Base-by-base conservation (phyloP, 805 yeast genomes). In the Candida krabiensis region DNA sequence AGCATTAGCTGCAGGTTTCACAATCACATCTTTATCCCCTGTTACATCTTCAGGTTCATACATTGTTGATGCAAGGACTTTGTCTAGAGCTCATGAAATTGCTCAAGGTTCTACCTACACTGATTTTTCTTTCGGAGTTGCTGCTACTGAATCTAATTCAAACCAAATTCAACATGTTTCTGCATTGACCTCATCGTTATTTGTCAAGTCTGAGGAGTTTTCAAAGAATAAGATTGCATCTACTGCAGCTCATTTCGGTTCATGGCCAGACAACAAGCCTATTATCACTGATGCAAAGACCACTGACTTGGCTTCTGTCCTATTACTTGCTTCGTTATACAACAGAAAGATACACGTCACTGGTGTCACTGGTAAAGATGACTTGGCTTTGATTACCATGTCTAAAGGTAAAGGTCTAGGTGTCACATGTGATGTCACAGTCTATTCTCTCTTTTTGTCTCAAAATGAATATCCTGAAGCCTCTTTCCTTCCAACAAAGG, bases 251-350 rank as follows among this genome's bases (percentile, higher is more conserved):
- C 95, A 86, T 53, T 80, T 89, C 55, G 79, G 82, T 46, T 68
- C 78, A 24, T 90, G 97, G 96, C 96, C 96, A 37, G 71, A 73
- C 35, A 65, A 65, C 54, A 89, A 88, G 69, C 91, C 93, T 43
- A 83, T 91, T 44, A 75, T 90, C 47, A 88, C 96, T 28, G 97
- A 91, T 65, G 96, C 98, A 34, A 81, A 79, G 61, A 82, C 91
- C 18, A 86, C 96, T 27, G 91, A 88, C 56, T 72, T 91, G 56
- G 98, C 98, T n/a, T 86, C 96, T 3, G 83, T 90, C 30, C 70
- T 91, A 60, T 75, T 91, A 56, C 71, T 91, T 66, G 96, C 97
- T 30, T 85, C 96, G 19, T 75, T 91, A 59, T 89, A 86, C 71
- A 76, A 70, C 66, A 78, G 95, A 56, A 71, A 88, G 28, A 83